A percentile compares a stretch with the other conserved stretches of the same genome.
Conservation (phyloP, 1,284 basidiomycete species). For the Pulchroboletus neoregius region DNA sequence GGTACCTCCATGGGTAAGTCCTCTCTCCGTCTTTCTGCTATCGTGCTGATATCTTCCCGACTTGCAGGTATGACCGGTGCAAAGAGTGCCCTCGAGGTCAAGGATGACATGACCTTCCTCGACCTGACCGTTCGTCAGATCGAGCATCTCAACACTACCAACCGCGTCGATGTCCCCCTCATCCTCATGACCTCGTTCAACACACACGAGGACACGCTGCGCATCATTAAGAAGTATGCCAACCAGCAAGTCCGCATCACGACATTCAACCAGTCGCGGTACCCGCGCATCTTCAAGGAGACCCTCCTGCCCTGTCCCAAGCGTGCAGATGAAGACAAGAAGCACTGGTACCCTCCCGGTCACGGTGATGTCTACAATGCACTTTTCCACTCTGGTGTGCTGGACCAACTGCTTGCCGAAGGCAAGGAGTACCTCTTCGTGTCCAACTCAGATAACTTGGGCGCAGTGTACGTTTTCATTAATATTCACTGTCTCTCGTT, state of each 20-base stretch:
- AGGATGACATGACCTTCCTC: conserved; percentile 99
- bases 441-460: conserved; percentile 98
- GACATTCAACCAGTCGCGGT: conserved; percentile 97
- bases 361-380: conserved; percentile 98
- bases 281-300: conserved; percentile 97
- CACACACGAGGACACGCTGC: conserved; percentile 94
- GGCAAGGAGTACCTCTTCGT: conserved; percentile 99
- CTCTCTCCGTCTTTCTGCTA: neutral
- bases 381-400: conserved; percentile 89
- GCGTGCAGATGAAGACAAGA: conserved; percentile 87
- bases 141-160: conserved; percentile 78
- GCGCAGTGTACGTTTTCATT: conserved; percentile 86
- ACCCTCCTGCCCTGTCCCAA: conserved; percentile 87
- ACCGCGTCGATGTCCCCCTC: conserved; percentile 85
- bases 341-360: conserved; percentile 98
- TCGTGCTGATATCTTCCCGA: conserved; percentile 12
- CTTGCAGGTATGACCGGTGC: conserved; percentile 92
- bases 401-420: conserved; percentile 91
- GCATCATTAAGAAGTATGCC: conserved; percentile 99
- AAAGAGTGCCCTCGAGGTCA: conserved; percentile 88
- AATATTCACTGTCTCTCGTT: conserved; percentile 26
- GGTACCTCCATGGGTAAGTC: conserved; percentile 90
- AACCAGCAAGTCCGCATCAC: conserved; percentile 97
- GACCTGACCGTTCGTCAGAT: conserved; percentile 97
- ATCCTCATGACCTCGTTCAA: conserved; percentile 99